These are phyloP conservation scores for Dorcoceras hygrometricum DNA, from an alignment of 257 asterid genomes.

Conservation along the genomic window DNA sequence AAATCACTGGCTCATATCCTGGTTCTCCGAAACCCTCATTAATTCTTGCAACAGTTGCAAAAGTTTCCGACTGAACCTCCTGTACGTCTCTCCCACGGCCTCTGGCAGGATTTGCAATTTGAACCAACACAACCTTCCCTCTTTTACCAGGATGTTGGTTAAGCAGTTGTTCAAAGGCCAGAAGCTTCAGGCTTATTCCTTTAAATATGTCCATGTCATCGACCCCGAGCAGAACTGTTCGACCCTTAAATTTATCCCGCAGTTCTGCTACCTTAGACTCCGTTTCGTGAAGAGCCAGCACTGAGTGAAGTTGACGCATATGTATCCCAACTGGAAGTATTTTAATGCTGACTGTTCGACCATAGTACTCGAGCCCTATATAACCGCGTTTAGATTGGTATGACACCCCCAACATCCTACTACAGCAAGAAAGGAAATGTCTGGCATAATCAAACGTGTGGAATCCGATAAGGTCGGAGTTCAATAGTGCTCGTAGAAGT, in stretches of 20 bases:
- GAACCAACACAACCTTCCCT: conserved; percentile 21
- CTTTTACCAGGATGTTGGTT: background rate
- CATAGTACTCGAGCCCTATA: conserved; percentile 2
- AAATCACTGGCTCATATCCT: conserved; percentile 16
- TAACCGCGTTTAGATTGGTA: conserved; percentile 1
- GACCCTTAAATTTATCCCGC: conserved; percentile 1
- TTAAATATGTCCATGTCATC: conserved; percentile 24
- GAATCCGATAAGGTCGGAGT: background rate
- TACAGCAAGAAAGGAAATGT: background rate
- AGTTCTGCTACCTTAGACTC: background rate
- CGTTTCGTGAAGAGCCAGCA: background rate
- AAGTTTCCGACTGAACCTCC: conserved; percentile 15
- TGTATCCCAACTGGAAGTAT: background rate
- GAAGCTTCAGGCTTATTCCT: conserved; percentile 19
- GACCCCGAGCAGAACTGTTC: conserved; percentile 6
- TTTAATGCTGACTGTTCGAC: background rate
- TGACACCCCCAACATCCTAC: background rate
- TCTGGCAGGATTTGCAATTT: conserved; percentile 21
- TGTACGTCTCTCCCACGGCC: conserved; percentile 13
- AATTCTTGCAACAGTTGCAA: background rate
- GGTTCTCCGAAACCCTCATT: conserved; percentile 10
- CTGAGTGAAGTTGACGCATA: background rate
- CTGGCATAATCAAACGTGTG: background rate
- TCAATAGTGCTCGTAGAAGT: conserved; percentile 72
- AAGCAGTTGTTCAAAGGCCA: conserved; percentile 14